Evolutionary conservation across 495 filamentous ascomycete species (phyloP), one percentile per base, ranked within the genome.

Genomic region (Eremomyces bilateralis): DNA sequence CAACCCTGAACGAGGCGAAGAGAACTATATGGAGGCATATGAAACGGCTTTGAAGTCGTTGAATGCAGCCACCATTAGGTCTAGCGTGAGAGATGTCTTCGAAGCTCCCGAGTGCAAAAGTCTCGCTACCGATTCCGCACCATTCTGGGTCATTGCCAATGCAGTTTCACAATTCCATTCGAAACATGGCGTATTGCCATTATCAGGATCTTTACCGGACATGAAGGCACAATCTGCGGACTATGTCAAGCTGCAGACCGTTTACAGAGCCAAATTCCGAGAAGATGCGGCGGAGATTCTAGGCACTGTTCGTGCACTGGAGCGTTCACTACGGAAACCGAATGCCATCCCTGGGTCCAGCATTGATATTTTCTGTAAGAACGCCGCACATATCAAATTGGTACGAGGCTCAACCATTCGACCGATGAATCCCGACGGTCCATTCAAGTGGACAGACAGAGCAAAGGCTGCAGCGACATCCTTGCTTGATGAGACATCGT

Each of bases 221-320:
- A 99, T 99, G 88, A 99, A 99, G 58, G 81, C 88, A 20, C 69
- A 84, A 52, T 91, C 82, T 15, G 72, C 67, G 31, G 81, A 91
- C 42, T 99, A 99, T 57, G 71, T 95, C 40, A 63, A 72, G 40
- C 63, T 99, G 18, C 88, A 95, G 56, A 91, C 78, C 43, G 71
- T 94, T 45, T 97, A 95, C 69, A 93, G 91, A 54, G 48, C 62
- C 17, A 93, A 93, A 50, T 80, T 90, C 20, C 73, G 76, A 19
- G 57, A 65, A 39, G 90, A 99, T 45, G 57, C 73, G 27, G 65
- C 72, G 33, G 76, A 92, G 51, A 79, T 99, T 2, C 59, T 76
- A 8, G 52, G 60, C 12, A 71, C 57, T n/a, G 76, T 84, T 3
- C 71, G 72, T 38, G 50, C 53, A 20, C 58, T 71, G 20, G 71